A percentile compares a stretch with the other conserved stretches of the same genome.
Evolutionary conservation across 192 early-diverging fungal species (phyloP).

Genomic region (Phycomyces nitens): DNA sequence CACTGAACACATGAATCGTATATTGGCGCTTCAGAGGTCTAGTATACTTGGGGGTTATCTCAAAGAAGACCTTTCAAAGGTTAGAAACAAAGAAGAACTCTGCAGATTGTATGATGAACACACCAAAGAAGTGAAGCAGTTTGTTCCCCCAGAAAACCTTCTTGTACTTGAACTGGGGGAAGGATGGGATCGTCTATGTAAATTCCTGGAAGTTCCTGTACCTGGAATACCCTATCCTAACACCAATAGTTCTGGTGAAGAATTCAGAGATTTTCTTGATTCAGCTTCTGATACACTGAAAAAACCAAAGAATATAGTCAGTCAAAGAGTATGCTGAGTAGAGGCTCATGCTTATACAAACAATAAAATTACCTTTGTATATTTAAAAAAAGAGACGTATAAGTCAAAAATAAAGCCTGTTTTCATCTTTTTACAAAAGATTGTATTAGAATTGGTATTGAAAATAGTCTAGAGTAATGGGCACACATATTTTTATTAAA

Average conservation of each 20-base stretch:
- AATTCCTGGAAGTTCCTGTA: slow-evolving; percentile 2
- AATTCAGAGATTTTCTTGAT: neutral
- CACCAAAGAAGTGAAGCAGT: slow-evolving; percentile 4
- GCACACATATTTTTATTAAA: too few species aligned
- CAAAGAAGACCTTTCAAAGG: neutral
- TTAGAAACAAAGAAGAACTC: neutral
- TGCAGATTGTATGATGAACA: slow-evolving; percentile 2
- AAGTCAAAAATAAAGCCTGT: too few species aligned
- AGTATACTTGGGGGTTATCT: too few species aligned
- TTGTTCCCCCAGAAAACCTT: slow-evolving; percentile 2
- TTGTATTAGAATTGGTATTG: too few species aligned
- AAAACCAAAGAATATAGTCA: neutral
- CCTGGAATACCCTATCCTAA: slow-evolving; percentile 13
- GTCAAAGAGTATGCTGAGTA: too few species aligned
- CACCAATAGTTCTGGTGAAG: neutral
- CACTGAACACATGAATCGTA: too few species aligned
- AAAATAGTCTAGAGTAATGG: too few species aligned
- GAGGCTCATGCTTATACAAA: too few species aligned
- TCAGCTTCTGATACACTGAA: neutral
- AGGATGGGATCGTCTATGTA: slow-evolving; percentile 7
- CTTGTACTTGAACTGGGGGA: slow-evolving; percentile 11
- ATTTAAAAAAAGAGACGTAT: too few species aligned
- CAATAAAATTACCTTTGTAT: too few species aligned
- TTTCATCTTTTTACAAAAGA: too few species aligned
- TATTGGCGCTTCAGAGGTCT: too few species aligned